These are phyloP conservation scores for Ormosia emarginata DNA, from an alignment of 306 rosid genomes.

Conservation along the genomic window DNA sequence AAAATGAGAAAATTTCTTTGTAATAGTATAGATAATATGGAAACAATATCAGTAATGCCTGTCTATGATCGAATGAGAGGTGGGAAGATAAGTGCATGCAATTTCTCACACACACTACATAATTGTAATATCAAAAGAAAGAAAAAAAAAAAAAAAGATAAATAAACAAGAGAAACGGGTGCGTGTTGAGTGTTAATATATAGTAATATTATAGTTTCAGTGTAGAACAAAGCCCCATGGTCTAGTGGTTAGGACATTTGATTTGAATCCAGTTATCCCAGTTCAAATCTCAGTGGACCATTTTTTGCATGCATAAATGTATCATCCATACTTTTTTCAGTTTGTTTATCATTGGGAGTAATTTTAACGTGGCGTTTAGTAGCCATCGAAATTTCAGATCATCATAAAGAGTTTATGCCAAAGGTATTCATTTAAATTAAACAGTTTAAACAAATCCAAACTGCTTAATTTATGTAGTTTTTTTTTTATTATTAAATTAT, in stretches of 20 bases:
- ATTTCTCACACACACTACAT: too few species aligned
- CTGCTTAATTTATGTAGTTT: not conserved
- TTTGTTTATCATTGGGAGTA: too few species aligned
- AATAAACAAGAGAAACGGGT: too few species aligned
- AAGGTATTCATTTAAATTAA: not conserved
- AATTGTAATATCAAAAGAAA: too few species aligned
- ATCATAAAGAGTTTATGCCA: not conserved
- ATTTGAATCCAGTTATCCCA: slow-evolving; percentile 68
- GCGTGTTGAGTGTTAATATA: not conserved
- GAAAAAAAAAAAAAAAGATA: too few species aligned
- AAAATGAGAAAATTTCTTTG: too few species aligned
- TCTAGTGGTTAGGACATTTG: slow-evolving; percentile 75
- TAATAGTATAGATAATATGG: too few species aligned
- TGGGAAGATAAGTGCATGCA: too few species aligned
- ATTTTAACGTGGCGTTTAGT: not conserved
- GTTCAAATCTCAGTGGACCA: slow-evolving; percentile 67
- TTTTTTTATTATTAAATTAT: not conserved
- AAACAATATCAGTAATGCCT: too few species aligned
- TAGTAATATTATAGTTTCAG: too few species aligned
- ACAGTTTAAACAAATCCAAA: not conserved
- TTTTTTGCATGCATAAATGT: not conserved
- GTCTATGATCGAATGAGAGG: too few species aligned
- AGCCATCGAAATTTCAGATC: not conserved
- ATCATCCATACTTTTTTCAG: not conserved
- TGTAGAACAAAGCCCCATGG: slow-evolving; percentile 46